Conservation (phyloP, 805 yeast genomes). For the Isabelozyma rhagii region DNA sequence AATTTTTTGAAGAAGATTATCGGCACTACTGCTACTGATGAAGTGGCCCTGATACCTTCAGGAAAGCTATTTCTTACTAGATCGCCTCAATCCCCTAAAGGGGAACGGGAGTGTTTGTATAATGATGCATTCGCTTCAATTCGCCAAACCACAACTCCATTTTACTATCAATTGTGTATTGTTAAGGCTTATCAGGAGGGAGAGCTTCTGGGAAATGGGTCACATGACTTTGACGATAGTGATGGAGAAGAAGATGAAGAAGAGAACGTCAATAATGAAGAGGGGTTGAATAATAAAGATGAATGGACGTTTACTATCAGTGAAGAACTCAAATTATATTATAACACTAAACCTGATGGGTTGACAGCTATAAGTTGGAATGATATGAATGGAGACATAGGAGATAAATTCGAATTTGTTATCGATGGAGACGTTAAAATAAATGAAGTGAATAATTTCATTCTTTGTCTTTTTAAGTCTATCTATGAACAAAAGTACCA, state of each 20-base stretch:
- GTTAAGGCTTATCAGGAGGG: conserved; percentile 69
- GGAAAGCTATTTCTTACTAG: conserved; percentile 78
- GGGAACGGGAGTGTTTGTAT: conserved; percentile 78
- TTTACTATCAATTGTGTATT: conserved; percentile 66
- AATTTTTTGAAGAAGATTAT: conserved; percentile 68
- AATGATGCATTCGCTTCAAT: conserved; percentile 76
- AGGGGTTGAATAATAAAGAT: conserved; percentile 36
- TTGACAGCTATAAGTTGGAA: conserved; percentile 69
- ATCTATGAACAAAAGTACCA: conserved; percentile 74
- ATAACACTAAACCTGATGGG: conserved; percentile 51
- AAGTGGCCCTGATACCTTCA: conserved; percentile 65
- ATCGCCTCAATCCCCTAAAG: conserved; percentile 78
- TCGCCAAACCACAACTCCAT: conserved; percentile 63
- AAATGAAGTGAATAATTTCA: conserved; percentile 60
- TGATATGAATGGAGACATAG: conserved; percentile 82
- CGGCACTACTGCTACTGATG: conserved; percentile 54
- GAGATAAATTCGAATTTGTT: conserved; percentile 78
- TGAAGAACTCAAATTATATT: conserved; percentile 55
- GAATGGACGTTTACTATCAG: conserved; percentile 72
- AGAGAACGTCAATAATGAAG: conserved; percentile 26
- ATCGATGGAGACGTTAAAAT: conserved; percentile 58
- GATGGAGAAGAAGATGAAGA: conserved; percentile 40
- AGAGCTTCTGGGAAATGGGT: conserved; percentile 46
- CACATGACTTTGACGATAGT: conserved; percentile 43
- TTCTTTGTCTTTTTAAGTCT: conserved; percentile 58